Evolutionary conservation across 352 stramenopile species (phyloP).

Genomic region (Phytopythium litorale): DNA sequence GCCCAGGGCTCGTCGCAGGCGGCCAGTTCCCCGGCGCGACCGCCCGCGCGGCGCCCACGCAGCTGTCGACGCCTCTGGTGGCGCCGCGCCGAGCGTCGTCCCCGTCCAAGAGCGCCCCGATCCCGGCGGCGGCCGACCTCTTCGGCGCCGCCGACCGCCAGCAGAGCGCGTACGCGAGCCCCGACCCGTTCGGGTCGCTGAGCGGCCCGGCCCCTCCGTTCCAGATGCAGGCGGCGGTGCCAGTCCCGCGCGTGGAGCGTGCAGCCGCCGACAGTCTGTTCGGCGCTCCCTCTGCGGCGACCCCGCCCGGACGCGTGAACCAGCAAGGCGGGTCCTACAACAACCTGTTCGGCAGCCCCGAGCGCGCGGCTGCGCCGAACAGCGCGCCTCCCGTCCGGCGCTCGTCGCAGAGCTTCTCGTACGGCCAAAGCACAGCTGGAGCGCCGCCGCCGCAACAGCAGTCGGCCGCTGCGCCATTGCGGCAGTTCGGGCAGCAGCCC

Average conservation of each 20-base stretch:
- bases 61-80: slow-evolving; percentile 58
- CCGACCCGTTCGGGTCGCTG: slow-evolving; percentile 27
- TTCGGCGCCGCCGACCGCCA: slow-evolving; percentile 15
- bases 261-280: slow-evolving; percentile 36
- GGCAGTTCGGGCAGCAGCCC: slow-evolving; percentile 20
- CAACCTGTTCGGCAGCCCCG: slow-evolving; percentile 39
- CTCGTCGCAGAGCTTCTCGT: slow-evolving; percentile 46
- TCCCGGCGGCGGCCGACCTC: slow-evolving; percentile 9
- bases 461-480: slow-evolving; percentile 21
- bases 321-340: slow-evolving; percentile 29
- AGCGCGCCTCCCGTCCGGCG: slow-evolving; percentile 21
- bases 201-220: slow-evolving; percentile 18
- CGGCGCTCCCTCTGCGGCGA: slow-evolving; percentile 24
- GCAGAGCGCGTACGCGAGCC: slow-evolving; percentile 14
- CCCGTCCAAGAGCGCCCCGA: slow-evolving; percentile 10
- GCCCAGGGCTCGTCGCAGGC: slow-evolving; percentile 15
- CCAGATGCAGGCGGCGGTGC: slow-evolving; percentile 22
- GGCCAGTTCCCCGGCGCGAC: slow-evolving; percentile 26
- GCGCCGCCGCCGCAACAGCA: slow-evolving; percentile 19
- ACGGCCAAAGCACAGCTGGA: slow-evolving; percentile 22
- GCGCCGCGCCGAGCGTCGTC: slow-evolving; percentile 27
- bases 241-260: slow-evolving; percentile 19
- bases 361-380: slow-evolving; percentile 7
- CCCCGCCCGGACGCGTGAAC: slow-evolving; percentile 16
- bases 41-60: slow-evolving; percentile 40